These are phyloP conservation scores for Solanum dulcamara DNA, from an alignment of 257 asterid species.

Conservation along the genomic window DNA sequence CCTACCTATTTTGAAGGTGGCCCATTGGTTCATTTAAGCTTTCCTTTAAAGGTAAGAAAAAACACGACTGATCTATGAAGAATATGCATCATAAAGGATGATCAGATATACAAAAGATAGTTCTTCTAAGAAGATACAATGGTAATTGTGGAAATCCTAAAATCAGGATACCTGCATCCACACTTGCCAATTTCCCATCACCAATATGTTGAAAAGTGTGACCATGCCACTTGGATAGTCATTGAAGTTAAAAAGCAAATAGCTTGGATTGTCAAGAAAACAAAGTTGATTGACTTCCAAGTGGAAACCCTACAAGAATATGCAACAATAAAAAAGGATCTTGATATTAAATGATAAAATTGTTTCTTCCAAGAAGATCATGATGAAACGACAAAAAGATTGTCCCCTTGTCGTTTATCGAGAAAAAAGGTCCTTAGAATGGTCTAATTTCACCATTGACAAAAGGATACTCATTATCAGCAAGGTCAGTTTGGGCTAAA, in stretches of 20 bases:
- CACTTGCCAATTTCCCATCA: constrained; percentile 93
- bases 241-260: constrained; percentile 94
- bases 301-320: background rate
- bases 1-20: background rate
- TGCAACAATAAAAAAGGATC: background rate
- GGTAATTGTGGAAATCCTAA: background rate
- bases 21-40: background rate
- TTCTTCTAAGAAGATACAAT: background rate
- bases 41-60: background rate
- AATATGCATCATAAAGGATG: background rate
- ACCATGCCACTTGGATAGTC: constrained; percentile 98
- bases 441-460: background rate
- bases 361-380: background rate
- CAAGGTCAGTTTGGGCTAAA: constrained; percentile 66
- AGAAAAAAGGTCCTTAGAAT: background rate
- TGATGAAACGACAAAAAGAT: background rate
- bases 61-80: background rate
- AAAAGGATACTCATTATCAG: constrained; percentile 74
- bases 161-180: constrained; percentile 81
- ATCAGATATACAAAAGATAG: background rate
- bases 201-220: constrained; percentile 88
- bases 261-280: constrained; percentile 39
- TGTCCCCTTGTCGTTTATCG: background rate
- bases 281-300: background rate
- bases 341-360: background rate